phyloP scores from a whole-genome alignment of 768 basidiomycete genomes.

The Royoungia palumana region DNA sequence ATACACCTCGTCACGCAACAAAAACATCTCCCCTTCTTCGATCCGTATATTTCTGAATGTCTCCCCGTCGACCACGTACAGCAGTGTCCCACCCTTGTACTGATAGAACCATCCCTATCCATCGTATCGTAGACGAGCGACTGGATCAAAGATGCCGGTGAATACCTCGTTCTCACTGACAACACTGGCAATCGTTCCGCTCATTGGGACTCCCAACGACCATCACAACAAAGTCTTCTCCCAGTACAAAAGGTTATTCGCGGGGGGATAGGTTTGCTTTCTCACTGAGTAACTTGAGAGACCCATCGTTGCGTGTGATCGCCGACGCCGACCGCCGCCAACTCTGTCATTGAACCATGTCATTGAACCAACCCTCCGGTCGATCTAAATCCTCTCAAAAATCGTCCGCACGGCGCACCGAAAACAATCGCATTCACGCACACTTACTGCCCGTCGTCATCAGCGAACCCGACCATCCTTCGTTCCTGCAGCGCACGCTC shows the following conservation, averaged over 20 bases:
- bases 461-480: conserved; percentile 36
- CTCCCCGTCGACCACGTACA: conserved; percentile 80
- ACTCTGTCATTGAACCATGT: conserved; percentile 35
- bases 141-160: not conserved
- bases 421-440: conserved; percentile 67
- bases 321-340: not conserved
- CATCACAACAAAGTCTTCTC: conserved; percentile 95
- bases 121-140: not conserved
- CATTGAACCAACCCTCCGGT: conserved; percentile 43
- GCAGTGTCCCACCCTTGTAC: conserved; percentile 87
- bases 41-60: conserved; percentile 83
- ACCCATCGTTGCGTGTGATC: conserved; percentile 47
- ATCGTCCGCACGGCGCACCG: conserved; percentile 50
- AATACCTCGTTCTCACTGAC: conserved; percentile 88
- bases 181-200: conserved; percentile 90
- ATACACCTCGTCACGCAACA: conserved; percentile 71
- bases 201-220: conserved; percentile 94
- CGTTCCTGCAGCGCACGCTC: conserved; percentile 44
- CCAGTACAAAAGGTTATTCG: conserved; percentile 84
- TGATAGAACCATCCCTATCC: conserved; percentile 96
- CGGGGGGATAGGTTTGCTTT: conserved; percentile 85
- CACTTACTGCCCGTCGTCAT: conserved; percentile 67
- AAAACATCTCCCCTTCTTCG: conserved; percentile 95
- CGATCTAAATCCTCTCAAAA: conserved; percentile 43
- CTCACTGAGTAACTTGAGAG: conserved; percentile 83